Base-by-base conservation (phyloP, 83 land plant genomes). In the Picea engelmannii region DNA sequence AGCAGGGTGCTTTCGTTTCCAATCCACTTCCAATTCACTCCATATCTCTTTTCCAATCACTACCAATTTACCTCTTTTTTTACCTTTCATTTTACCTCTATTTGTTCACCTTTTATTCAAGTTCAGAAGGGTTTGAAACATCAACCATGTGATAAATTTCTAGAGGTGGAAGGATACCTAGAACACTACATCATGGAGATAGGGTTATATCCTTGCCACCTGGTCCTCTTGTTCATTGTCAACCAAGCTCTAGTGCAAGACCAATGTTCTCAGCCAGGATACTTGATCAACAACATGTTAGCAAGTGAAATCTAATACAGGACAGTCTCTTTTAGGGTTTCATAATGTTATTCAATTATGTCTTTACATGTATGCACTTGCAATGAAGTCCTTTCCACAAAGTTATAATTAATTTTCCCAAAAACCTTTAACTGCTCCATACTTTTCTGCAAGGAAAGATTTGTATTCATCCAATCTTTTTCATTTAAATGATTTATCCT, bases 251-350 rank as follows among this genome's bases (percentile, higher is more conserved):
- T 47, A 82, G 77, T 59, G 80, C 76, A 21, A 85, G 87, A 65
- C 82, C 63, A 31, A 58, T 71, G 35, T 78, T 81, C 75, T 58
- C 88, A 35, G 80, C 80, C 40, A 79, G 85, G 62, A 80, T 83
- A 49, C 75, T 80, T 86, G 92, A 84, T 59, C 44, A 68, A 24
- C 78, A 82, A 59, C 83, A 81, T 58, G 85, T 66, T 62, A 87
- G 68, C 66, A 92, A 90, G 94, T 92, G 82, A 35, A 31, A 25
- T 47, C 27, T 38, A 24, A 44, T 7, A 21, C 13, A 49, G 63
- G 21, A 78, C 47, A 21, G 11, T 70, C 17, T 80, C 27, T 63
- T 71, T 80, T 42, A 31, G 7, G 9, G 35, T 67, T 80, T 24
- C 24, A 9, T 17, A 35, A 7, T 61, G 12, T 44, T 4, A 73